Percentiles rank a stretch among this genome's conserved stretches.
These are phyloP conservation scores for Cryptococcus sp. DNA, from an alignment of 1,284 basidiomycete species.

Conservation along the genomic window DNA sequence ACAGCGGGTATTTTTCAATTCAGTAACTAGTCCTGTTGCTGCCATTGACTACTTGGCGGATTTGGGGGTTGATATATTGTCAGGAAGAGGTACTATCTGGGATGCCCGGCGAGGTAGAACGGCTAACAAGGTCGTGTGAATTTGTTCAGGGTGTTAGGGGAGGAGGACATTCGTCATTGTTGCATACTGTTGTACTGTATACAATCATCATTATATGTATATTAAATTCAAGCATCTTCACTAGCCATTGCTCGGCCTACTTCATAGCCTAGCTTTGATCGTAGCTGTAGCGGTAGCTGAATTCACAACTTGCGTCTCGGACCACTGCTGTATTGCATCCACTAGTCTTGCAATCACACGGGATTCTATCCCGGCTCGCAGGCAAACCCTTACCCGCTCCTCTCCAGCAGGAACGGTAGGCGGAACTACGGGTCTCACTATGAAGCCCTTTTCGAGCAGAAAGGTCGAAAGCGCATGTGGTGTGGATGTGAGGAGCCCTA, in stretches of 20 bases:
- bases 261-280: not conserved
- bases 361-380: constrained; percentile 37
- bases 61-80: constrained; percentile 35
- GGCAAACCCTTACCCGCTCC: constrained; percentile 44
- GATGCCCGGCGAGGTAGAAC: constrained; percentile 28
- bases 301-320: constrained; percentile 4
- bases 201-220: too few species aligned
- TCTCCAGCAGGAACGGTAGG: constrained; percentile 45
- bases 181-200: too few species aligned
- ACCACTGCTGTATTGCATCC: constrained; percentile 31
- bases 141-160: too few species aligned
- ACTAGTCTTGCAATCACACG: constrained; percentile 26
- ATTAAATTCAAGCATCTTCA: too few species aligned
- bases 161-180: too few species aligned
- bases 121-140: too few species aligned
- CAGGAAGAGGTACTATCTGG: constrained; percentile 23
- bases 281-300: not conserved
- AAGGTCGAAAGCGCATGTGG: constrained; percentile 53
- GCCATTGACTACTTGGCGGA: constrained; percentile 52
- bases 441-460: constrained; percentile 36
- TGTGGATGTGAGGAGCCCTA: constrained; percentile 72
- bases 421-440: constrained; percentile 46
- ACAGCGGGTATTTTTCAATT: constrained; percentile 55
- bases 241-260: too few species aligned
- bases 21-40: constrained; percentile 49